A percentile compares a stretch with the other conserved stretches of the same genome.
Evolutionary conservation across 371 early-diverging fungal species (phyloP).

Genomic region (Apophysomyces sp.): DNA sequence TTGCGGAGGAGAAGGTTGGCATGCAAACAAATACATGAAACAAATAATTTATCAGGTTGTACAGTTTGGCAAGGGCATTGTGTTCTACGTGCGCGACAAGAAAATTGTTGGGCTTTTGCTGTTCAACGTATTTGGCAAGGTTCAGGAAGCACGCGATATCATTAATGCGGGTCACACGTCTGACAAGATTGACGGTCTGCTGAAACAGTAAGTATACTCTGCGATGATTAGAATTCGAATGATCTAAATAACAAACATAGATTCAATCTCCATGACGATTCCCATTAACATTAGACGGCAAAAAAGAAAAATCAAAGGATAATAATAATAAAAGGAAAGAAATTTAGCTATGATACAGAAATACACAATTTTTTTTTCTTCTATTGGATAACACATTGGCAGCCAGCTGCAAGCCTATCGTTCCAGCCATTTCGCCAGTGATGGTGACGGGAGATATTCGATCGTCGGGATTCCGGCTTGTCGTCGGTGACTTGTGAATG

Average conservation of each 20-base stretch:
- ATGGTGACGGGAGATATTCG: neutral
- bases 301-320: no score
- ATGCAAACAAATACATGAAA: neutral
- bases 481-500: neutral
- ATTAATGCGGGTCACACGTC: slow-evolving; percentile 48
- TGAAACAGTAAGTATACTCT: slow-evolving; percentile 33
- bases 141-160: slow-evolving; percentile 70
- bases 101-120: slow-evolving; percentile 67
- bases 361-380: neutral
- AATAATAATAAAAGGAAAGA: no score
- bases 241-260: neutral
- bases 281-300: neutral
- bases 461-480: neutral
- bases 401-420: neutral
- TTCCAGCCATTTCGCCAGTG: neutral
- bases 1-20: slow-evolving; percentile 34
- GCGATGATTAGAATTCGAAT: neutral
- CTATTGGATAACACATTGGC: neutral
- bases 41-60: slow-evolving; percentile 18
- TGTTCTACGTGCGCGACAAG: slow-evolving; percentile 67
- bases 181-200: slow-evolving; percentile 43
- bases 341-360: neutral
- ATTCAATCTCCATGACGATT: neutral
- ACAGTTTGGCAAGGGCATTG: slow-evolving; percentile 70
- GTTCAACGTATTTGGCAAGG: slow-evolving; percentile 73